Conservation (phyloP, 345 rosid genomes). For the Mercurialis annua region DNA sequence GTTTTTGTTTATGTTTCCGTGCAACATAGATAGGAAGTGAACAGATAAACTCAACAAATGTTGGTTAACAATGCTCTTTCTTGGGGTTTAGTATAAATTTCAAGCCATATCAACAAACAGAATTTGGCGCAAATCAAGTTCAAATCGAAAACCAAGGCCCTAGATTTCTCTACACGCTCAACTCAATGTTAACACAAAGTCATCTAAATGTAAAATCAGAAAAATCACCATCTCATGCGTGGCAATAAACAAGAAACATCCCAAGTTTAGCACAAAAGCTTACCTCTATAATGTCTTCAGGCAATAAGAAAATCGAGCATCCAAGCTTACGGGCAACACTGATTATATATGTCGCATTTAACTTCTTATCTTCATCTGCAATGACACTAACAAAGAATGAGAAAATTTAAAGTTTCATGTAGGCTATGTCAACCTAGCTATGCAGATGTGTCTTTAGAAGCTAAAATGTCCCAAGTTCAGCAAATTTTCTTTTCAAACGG, state of each 20-base stretch:
- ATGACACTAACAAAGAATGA: slow-evolving; percentile 15
- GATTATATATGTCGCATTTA: slow-evolving; percentile 89
- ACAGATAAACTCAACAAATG: neutral
- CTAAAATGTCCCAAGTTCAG: slow-evolving; percentile 4
- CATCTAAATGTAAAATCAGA: neutral
- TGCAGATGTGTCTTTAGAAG: neutral
- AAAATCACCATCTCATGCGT: neutral
- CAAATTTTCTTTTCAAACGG: neutral
- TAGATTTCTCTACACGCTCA: neutral
- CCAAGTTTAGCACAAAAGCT: neutral
- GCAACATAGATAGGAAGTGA: neutral
- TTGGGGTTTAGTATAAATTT: neutral
- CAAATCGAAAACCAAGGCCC: neutral
- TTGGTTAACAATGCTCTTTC: neutral
- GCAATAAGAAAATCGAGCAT: slow-evolving; percentile 94
- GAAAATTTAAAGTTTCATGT: neutral
- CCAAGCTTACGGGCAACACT: slow-evolving; percentile 98
- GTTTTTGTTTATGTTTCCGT: too few relatives aligned
- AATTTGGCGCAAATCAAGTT: neutral
- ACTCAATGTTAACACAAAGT: neutral
- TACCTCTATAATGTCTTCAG: slow-evolving; percentile 97
- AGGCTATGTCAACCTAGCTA: neutral
- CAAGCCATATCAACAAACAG: neutral
- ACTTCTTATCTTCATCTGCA: slow-evolving; percentile 95
- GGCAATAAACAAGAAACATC: neutral